Evolutionary conservation across 805 yeast genomes (phyloP).

Genomic region (Wickerhamiella azyma): DNA sequence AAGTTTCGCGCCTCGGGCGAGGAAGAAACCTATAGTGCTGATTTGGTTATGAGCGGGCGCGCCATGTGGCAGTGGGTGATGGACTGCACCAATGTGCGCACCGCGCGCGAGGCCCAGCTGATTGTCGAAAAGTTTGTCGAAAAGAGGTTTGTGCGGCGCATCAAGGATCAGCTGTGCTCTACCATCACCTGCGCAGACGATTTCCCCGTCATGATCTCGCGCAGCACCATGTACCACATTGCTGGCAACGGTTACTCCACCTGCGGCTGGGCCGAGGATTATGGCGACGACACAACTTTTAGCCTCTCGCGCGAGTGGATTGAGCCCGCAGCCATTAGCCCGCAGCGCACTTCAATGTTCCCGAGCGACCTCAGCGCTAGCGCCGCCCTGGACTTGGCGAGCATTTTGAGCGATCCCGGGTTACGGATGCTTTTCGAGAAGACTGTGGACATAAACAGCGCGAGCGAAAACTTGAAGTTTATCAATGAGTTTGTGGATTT

Average conservation of each 20-base stretch:
- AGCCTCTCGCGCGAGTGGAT: not conserved
- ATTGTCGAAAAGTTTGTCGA: constrained; percentile 20
- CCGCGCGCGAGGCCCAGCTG: constrained; percentile 18
- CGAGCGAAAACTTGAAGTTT: constrained; percentile 1
- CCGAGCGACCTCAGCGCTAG: not conserved
- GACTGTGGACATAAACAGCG: not conserved
- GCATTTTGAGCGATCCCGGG: constrained; percentile 2
- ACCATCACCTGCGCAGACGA: constrained; percentile 8
- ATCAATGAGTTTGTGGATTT: not conserved
- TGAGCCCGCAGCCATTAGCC: not conserved
- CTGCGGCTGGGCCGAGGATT: not conserved
- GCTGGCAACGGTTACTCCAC: constrained; percentile 11
- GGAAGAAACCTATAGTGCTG: constrained; percentile 16
- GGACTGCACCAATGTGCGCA: constrained; percentile 72
- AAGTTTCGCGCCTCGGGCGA: constrained; percentile 19
- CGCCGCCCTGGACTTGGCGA: not conserved
- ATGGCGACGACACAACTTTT: not conserved
- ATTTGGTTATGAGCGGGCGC: constrained; percentile 56
- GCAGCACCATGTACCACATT: constrained; percentile 13
- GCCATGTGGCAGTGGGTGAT: constrained; percentile 74
- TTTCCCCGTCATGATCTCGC: constrained; percentile 6
- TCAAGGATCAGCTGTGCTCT: constrained; percentile 11
- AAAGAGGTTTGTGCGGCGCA: constrained; percentile 21
- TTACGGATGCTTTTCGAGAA: not conserved
- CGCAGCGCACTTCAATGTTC: not conserved